Base-by-base conservation (phyloP, 352 stramenopile genomes). In the Aphanomyces astaci region DNA sequence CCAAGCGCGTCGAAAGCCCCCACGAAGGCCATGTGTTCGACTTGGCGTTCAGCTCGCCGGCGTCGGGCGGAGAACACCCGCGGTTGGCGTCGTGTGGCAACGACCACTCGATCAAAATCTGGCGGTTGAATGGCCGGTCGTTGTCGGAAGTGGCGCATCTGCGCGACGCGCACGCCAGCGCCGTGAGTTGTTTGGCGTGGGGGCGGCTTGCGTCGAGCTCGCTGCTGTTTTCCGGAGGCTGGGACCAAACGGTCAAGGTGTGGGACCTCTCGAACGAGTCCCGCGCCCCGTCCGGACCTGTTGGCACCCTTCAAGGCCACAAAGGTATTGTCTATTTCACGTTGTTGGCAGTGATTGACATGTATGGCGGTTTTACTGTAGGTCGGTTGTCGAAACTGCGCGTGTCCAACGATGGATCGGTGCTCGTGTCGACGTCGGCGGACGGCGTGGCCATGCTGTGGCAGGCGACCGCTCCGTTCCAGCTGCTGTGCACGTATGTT, bases 401-500 rank as follows among this genome's bases (percentile, higher is more conserved):
- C 4, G 64, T 65, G 1, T 48, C 64, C 5, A 36, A 52, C 19
- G 64, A 71, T 30, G 64, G 64, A 28, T 17, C n/a, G 1, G 7
- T 65, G 52, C 45, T 71, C 25, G 64, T 66, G 19, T 71, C 64
- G 31, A 59, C 64, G 27, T 53, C 64, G 10, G 53, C 64, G 7
- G 64, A 71, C 24, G 53, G 64, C 17, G 36, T 32, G 39, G 51
- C 64, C 33, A 71, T 57, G 64, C 30, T 71, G 28, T 71, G 64
- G 64, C 57, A 64, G 22, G 57, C 64, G 1, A 49, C 45, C 4
- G 57, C 53, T 11, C 64, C 64, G 19, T 71, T 71, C 45, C 53
- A 71, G 40, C 53, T 71, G 13, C 53, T 71, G n/a, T 71, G 64
- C 57, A 66, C 64, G 46, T 71, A 71, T 25, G 54, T 63, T 39